These are phyloP conservation scores for Backusella sp. DNA, from an alignment of 192 early-diverging fungal species.

Conservation along the genomic window DNA sequence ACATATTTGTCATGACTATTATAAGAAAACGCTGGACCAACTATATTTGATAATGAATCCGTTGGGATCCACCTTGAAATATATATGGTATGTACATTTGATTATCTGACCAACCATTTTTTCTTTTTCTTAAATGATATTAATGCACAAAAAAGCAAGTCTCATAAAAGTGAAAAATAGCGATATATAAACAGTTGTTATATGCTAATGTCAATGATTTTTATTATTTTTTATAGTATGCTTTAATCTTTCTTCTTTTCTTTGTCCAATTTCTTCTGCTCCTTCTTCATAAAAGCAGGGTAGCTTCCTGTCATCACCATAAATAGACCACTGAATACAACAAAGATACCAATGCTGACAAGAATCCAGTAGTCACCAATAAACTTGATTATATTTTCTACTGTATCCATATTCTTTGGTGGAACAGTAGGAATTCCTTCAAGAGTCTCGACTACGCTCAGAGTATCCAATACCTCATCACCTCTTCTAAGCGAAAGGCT, in stretches of 20 bases:
- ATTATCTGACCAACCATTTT: too few species aligned
- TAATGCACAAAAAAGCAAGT: too few species aligned
- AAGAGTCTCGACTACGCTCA: background rate
- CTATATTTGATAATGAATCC: too few species aligned
- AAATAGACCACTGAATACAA: background rate
- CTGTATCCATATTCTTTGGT: background rate
- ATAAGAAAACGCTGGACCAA: too few species aligned
- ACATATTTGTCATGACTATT: too few species aligned
- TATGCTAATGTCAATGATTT: background rate
- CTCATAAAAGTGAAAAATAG: too few species aligned
- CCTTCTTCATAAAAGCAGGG: background rate
- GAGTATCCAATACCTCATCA: background rate
- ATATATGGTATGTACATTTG: too few species aligned
- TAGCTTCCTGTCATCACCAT: background rate
- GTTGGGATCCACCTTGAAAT: too few species aligned
- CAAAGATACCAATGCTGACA: background rate
- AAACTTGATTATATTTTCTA: background rate
- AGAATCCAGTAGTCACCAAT: slow-evolving; percentile 6
- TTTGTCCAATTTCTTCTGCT: background rate
- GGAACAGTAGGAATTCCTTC: background rate
- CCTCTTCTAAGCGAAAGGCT: background rate
- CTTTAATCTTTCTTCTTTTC: background rate
- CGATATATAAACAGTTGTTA: background rate
- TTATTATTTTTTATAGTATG: background rate
- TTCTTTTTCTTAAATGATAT: too few species aligned